Evolutionary conservation across 768 basidiomycete genomes (phyloP).

Genomic region (Boletus eberwhitei): DNA sequence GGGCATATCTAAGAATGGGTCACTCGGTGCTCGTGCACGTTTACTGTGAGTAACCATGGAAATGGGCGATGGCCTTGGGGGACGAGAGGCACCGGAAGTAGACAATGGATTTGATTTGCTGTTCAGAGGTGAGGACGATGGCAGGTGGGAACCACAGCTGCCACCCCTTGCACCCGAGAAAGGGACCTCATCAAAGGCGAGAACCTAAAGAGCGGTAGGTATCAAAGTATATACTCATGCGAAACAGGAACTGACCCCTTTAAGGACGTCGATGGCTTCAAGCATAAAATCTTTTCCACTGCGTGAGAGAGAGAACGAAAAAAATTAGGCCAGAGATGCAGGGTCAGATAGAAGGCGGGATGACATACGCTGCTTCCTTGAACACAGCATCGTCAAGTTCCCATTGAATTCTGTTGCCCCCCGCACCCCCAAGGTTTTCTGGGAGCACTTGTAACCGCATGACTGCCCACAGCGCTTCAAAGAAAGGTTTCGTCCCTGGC

Average conservation of each 20-base stretch:
- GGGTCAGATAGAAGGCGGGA: slow-evolving; percentile 4
- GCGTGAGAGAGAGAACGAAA: slow-evolving; percentile 23
- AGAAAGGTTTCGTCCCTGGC: slow-evolving; percentile 87
- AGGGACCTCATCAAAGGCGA: slow-evolving; percentile 73
- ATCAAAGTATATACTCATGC: slow-evolving; percentile 7
- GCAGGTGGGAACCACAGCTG: slow-evolving; percentile 35
- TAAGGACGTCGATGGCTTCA: slow-evolving; percentile 84
- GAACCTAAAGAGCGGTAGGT: slow-evolving; percentile 36
- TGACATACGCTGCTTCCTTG: slow-evolving; percentile 86
- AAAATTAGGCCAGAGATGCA: slow-evolving; percentile 11
- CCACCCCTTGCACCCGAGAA: slow-evolving; percentile 30
- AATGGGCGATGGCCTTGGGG: slow-evolving; percentile 39
- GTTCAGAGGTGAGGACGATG: slow-evolving; percentile 47
- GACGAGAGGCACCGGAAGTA: slow-evolving; percentile 19
- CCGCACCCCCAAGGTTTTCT: slow-evolving; percentile 77
- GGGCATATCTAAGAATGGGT: slow-evolving; percentile 77
- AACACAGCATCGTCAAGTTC: slow-evolving; percentile 93
- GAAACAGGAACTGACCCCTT: slow-evolving; percentile 61
- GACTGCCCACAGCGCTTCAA: slow-evolving; percentile 63
- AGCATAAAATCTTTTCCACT: slow-evolving; percentile 95
- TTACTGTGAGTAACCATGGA: slow-evolving; percentile 49
- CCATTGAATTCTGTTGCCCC: slow-evolving; percentile 72
- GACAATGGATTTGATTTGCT: slow-evolving; percentile 55
- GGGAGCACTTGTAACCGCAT: slow-evolving; percentile 81
- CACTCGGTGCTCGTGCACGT: slow-evolving; percentile 71